Percentiles rank a stretch among this genome's conserved stretches.
Evolutionary conservation across 169 alveolate species (phyloP).

Genomic region (Plasmodium blacklocki): DNA sequence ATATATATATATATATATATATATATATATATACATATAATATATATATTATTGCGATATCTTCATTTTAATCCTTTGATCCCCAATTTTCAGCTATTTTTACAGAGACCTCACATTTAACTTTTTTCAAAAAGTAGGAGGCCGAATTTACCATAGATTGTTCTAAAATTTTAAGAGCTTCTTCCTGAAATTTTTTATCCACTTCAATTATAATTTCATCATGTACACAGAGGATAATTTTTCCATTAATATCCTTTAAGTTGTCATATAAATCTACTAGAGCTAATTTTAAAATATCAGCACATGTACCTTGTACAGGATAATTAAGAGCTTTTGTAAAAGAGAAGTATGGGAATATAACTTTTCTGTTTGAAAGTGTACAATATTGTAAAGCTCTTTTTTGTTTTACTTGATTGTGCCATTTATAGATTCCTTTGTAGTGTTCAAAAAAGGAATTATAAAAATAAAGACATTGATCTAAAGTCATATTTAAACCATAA

Average conservation of each 20-base stretch:
- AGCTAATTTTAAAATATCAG: slow-evolving; percentile 90
- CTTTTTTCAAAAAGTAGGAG: slow-evolving; percentile 83
- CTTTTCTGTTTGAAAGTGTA: slow-evolving; percentile 86
- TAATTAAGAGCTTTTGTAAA: slow-evolving; percentile 89
- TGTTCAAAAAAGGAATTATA: slow-evolving; percentile 85
- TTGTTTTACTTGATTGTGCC: slow-evolving; percentile 90
- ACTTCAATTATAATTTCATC: slow-evolving; percentile 89
- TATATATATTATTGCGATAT: neutral
- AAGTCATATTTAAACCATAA: slow-evolving; percentile 83
- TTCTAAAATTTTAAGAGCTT: slow-evolving; percentile 82
- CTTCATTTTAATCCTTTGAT: slow-evolving; percentile 78
- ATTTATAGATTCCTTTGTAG: slow-evolving; percentile 84
- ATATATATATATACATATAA: too few species aligned
- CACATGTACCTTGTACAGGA: slow-evolving; percentile 92
- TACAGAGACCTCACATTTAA: slow-evolving; percentile 90
- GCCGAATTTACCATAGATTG: slow-evolving; percentile 89
- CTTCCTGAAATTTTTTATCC: slow-evolving; percentile 84
- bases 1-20: neutral
- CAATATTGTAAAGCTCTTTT: slow-evolving; percentile 35
- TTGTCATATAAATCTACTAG: slow-evolving; percentile 84
- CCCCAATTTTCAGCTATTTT: slow-evolving; percentile 90
- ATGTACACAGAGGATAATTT: slow-evolving; percentile 87
- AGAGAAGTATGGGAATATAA: slow-evolving; percentile 86
- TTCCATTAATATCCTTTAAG: slow-evolving; percentile 80
- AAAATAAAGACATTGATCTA: slow-evolving; percentile 84